Evolutionary conservation across 495 filamentous ascomycete genomes (phyloP).

Genomic region (Aspergillus egyptiacus): DNA sequence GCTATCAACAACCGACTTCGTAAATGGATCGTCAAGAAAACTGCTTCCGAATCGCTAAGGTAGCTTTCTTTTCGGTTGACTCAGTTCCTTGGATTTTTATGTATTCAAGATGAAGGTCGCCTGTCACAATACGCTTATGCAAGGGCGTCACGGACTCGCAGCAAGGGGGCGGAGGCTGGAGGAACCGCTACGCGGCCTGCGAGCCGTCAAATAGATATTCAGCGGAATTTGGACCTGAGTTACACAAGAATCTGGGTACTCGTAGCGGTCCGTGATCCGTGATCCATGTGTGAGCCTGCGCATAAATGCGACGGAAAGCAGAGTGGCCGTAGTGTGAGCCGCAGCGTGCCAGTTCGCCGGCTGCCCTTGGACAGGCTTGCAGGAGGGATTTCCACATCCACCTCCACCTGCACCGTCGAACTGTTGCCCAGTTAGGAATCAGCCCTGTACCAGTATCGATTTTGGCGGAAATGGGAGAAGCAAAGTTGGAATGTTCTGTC

Average conservation of each 20-base stretch:
- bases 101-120: too few relatives aligned
- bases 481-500: constrained; percentile 5
- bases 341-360: neutral
- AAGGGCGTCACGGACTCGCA: neutral
- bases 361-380: neutral
- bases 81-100: too few relatives aligned
- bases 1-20: too few relatives aligned
- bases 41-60: too few relatives aligned
- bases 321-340: neutral
- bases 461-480: neutral
- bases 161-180: constrained; percentile 1
- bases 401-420: too few relatives aligned
- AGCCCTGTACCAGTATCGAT: neutral
- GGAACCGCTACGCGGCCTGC: neutral
- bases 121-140: neutral
- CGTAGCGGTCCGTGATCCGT: neutral
- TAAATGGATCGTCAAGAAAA: too few relatives aligned
- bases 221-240: neutral
- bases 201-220: neutral
- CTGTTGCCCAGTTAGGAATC: constrained; percentile 1
- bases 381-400: neutral
- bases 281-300: constrained; percentile 6
- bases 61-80: too few relatives aligned
- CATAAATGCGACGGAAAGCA: constrained; percentile 1
- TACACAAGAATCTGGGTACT: constrained; percentile 2